Base-by-base conservation (phyloP, 108 stramenopile genomes). In the Stephanodiscus minutulus region DNA sequence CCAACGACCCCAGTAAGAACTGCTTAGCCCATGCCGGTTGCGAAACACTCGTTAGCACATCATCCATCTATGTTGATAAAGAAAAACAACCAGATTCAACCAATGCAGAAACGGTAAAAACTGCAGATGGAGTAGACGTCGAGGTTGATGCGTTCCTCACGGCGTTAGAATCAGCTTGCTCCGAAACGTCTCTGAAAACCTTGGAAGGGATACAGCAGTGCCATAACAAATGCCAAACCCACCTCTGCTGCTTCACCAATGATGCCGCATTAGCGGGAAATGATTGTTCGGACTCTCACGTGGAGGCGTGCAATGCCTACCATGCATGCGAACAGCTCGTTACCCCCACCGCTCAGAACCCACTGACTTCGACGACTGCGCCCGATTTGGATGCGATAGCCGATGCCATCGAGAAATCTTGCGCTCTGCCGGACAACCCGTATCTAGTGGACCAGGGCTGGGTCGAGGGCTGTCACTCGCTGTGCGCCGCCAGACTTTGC, bases 1-100 rank as follows among this genome's bases (percentile, higher is more conserved):
- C 66, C 2, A 61, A 61, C 61, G 74, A 75, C 29, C 20, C 61
- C 21, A 61, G 50, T 52, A 54, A 75, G 35, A 75, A 75, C 24
- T 75, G 74, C 28, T 66, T 75, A 9, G 74, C 66, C 37, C 66
- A 75, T 49, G 74, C 74, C 41, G 74, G 74, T 8, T 75, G 74
- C 61, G 66, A 75, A 43, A 41, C 66, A 10, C 60, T 71, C 20
- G 60, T 67, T 52, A 39, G 61, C 11, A 75, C 66, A n/a, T 43
- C 66, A 24, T 36, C 37, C 56, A 67, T 53, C 21, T 9, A 58
- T 59, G 31, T 50, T 50, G 48, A 36, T 44, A 55, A 61, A 46
- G 35, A 35, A 35, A 3, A 35, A 35, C 35, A 35, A 35, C 35
- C 55, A 58, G 37, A 20, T 20, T 20, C 17, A 8, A 49, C 48